Base-by-base conservation (phyloP, 2,329 filamentous ascomycete species). In the Pseudogymnoascus verrucosus region DNA sequence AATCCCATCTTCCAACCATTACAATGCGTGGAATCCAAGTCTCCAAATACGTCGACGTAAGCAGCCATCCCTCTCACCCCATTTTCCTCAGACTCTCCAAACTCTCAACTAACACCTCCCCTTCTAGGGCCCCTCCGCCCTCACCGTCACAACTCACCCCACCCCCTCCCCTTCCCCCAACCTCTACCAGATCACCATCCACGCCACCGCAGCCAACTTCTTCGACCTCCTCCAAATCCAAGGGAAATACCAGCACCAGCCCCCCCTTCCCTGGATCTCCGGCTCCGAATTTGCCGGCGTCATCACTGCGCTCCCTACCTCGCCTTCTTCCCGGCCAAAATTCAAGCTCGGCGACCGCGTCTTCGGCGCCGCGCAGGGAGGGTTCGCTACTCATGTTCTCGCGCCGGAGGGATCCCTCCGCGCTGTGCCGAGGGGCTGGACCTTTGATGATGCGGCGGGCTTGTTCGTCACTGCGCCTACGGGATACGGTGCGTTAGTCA, bases 161-260 rank as follows among this genome's bases (percentile, higher is more conserved):
- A 90, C 92, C 62, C 93, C 91, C 0, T 78, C 78, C 1, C 90
- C 92, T 1, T 80, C 82, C 7, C 76, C 85, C 34, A 79, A 89
- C 72, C 86, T 96, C 78, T 98, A 97, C 75, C 82, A 96, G 67
- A 89, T 98, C 74, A 84, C 87, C 72, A 89, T 98, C 71, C 90
- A 91, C 76, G 91, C 93, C 57, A 84, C 89, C 0, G 93, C 91
- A 19, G 90, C 91, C 71, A 98, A 98, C 79, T 98, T 98, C 83
- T 98, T 97, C 80, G 93, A 98, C 75, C 89, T 96, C 64, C 85
- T 98, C 63, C 93, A 98, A 74, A 91, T 97, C 72, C 89, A 91
- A 72, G 93, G 93, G 64, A 96, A 96, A 84, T 98, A 98, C 78
- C 93, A 98, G 74, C 84, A 91, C 74, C 93, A 97, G 71, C 92